Evolutionary conservation across 352 stramenopile genomes (phyloP).

Genomic region (Pythium apleroticum): DNA sequence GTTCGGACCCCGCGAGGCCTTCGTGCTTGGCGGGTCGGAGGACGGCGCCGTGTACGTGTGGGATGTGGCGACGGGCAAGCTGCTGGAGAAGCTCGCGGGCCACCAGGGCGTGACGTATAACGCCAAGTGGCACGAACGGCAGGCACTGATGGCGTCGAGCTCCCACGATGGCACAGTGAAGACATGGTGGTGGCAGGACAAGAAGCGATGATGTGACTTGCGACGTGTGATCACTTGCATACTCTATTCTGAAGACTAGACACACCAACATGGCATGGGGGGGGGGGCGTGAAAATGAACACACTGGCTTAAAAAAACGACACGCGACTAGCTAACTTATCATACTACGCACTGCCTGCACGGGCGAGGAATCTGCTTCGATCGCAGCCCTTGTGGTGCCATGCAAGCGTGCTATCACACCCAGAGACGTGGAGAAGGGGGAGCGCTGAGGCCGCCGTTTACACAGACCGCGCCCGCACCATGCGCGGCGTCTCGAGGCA

Average conservation of each 20-base stretch:
- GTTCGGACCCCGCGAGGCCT: constrained; percentile 83
- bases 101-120: constrained; percentile 85
- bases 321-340: not conserved
- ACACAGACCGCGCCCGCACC: constrained; percentile 21
- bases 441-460: too few species aligned
- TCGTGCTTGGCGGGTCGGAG: constrained; percentile 85
- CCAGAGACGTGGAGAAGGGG: too few species aligned
- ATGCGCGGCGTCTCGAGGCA: constrained; percentile 23
- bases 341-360: not conserved
- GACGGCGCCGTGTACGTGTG: constrained; percentile 87
- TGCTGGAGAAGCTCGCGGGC: constrained; percentile 77
- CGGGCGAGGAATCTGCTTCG: not conserved
- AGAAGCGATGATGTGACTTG: constrained; percentile 38
- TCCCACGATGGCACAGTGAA: constrained; percentile 89
- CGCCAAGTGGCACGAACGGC: constrained; percentile 84
- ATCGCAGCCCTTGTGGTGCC: not conserved
- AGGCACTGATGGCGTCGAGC: constrained; percentile 80
- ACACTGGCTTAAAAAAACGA: not conserved
- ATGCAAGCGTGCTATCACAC: too few species aligned
- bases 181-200: constrained; percentile 88
- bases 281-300: too few species aligned
- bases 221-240: not conserved
- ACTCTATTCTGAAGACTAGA: too few species aligned
- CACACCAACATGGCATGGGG: too few species aligned
- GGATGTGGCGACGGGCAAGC: constrained; percentile 83